Evolutionary conservation across 495 filamentous ascomycete species (phyloP).

Genomic region (Corynascus novoguineensis): DNA sequence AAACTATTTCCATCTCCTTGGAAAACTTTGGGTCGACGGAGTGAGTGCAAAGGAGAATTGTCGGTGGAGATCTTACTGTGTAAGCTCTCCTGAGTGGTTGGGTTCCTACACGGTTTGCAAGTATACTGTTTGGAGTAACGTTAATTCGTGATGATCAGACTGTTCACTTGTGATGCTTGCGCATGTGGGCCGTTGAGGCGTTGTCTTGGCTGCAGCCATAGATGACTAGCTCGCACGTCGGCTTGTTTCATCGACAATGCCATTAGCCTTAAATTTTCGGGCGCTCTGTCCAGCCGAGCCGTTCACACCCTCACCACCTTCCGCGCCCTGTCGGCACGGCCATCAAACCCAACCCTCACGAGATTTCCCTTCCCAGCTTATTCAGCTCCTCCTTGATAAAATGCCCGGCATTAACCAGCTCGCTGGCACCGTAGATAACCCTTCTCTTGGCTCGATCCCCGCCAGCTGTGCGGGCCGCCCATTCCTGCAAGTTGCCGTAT

Average conservation of each 20-base stretch:
- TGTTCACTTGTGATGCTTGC: background rate
- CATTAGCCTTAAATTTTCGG: background rate
- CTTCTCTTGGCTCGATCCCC: slow-evolving; percentile 56
- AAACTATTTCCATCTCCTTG: too few species aligned
- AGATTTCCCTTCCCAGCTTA: slow-evolving; percentile 58
- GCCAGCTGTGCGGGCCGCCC: slow-evolving; percentile 68
- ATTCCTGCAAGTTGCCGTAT: slow-evolving; percentile 96
- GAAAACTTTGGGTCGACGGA: too few species aligned
- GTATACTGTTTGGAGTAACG: too few species aligned
- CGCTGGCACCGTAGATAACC: slow-evolving; percentile 94
- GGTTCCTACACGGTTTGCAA: too few species aligned
- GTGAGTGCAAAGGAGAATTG: too few species aligned
- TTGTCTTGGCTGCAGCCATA: background rate
- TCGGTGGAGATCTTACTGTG: too few species aligned
- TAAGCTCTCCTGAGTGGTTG: too few species aligned
- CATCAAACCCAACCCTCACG: slow-evolving; percentile 16
- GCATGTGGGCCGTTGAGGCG: background rate
- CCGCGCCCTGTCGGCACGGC: too few species aligned
- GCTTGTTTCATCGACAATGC: background rate
- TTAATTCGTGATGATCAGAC: background rate
- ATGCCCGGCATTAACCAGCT: slow-evolving; percentile 82
- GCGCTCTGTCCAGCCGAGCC: background rate
- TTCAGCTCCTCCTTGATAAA: slow-evolving; percentile 79
- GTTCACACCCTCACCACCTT: too few species aligned
- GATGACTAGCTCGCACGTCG: background rate